Evolutionary conservation across 2,329 filamentous ascomycete genomes (phyloP).

Genomic region (Colletotrichum somersetense): DNA sequence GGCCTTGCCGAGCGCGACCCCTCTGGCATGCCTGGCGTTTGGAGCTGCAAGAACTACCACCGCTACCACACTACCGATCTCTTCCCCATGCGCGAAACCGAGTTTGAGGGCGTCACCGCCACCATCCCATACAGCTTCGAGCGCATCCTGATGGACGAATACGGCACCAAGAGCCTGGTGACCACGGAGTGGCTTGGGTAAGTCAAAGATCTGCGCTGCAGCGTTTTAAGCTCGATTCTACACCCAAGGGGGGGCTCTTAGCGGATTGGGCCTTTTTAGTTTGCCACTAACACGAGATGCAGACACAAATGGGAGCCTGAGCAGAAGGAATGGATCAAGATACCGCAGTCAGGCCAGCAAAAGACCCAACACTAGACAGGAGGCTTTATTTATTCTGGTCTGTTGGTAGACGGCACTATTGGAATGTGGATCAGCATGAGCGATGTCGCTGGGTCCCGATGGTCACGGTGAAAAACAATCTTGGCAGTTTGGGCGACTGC

Average conservation of each 20-base stretch:
- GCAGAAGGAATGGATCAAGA: conserved; percentile 70
- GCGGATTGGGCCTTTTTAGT: neutral
- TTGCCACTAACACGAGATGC: conserved; percentile 41
- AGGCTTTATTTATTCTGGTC: neutral
- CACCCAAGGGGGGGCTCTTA: neutral
- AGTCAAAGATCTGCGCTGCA: conserved; percentile 48
- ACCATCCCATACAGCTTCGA: conserved; percentile 78
- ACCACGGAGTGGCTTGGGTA: conserved; percentile 73
- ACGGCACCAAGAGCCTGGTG: conserved; percentile 71
- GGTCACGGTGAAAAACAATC: conserved; percentile 2
- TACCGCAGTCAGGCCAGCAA: conserved; percentile 28
- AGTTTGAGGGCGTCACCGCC: conserved; percentile 80
- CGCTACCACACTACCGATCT: conserved; percentile 77
- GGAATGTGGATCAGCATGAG: conserved; percentile 4
- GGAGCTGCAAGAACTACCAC: conserved; percentile 86
- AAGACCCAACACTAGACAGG: conserved; percentile 6
- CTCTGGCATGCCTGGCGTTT: conserved; percentile 70
- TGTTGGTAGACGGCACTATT: neutral
- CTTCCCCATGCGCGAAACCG: conserved; percentile 79
- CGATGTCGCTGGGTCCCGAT: neutral
- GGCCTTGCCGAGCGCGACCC: conserved; percentile 77
- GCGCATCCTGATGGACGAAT: conserved; percentile 74
- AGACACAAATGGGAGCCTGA: conserved; percentile 73
- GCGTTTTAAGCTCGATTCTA: conserved; percentile 12
- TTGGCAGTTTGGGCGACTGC: conserved; percentile 15